Base-by-base conservation (phyloP, 352 stramenopile genomes). In the Phytophthora agathidicida region DNA sequence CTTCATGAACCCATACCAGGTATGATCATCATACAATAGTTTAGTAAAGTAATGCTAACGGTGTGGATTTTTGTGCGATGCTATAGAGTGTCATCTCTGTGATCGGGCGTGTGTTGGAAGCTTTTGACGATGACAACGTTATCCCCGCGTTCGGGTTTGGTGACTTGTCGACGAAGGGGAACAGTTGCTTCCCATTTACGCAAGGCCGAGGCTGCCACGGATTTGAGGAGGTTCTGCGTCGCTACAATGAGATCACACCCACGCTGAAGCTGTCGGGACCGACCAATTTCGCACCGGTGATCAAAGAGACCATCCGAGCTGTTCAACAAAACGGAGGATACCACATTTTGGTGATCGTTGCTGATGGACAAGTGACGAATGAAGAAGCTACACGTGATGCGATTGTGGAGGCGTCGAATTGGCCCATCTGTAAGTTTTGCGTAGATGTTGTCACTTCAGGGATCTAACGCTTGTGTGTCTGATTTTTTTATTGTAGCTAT, bases 61-160 rank as follows among this genome's bases (percentile, higher is more conserved):
- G 55, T 32, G 22, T 35, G 30, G 14, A 11, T 19, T n/a, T 59
- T 27, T 24, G 45, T 7, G n/a, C n/a, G n/a, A 11, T 48, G 10
- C 1, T 53, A 7, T 26, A 88, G 71, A 78, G 66, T 31, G 83
- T 89, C 5, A 90, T 92, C 38, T 75, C 58, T 24, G 62, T 82
- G 33, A 82, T 93, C 17, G 83, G 80, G 7, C 73, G 68, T 5
- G 81, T 80, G 4, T 57, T 93, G 4, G 81, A 88, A 51, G 68
- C 70, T 4, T 93, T 91, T 36, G 84, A 91, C 62, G 84, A 93
- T 39, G 84, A 93, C 66, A 88, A 86, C 43, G 77, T 93, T 47
- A 89, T 91, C 37, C 80, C 84, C 20, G 72, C 77, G 8, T 89
- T 75, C 44, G 80, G 74, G 0, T 93, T 93, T 38, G 83, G 81